phyloP scores from a whole-genome alignment of 2,329 filamentous ascomycete genomes.

The Didymella arachidicola region DNA sequence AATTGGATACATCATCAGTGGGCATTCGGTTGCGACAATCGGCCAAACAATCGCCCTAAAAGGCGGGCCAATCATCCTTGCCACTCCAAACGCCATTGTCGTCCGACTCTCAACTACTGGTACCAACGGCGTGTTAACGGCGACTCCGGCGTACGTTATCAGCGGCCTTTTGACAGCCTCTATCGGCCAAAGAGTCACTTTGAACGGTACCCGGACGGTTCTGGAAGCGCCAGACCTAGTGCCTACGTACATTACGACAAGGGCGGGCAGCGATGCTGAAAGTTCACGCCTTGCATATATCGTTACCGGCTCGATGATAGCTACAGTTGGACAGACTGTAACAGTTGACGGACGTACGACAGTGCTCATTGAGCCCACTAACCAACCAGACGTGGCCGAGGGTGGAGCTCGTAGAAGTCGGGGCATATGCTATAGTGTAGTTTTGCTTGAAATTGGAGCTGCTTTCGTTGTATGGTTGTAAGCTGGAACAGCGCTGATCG shows the following conservation, averaged over 20 bases:
- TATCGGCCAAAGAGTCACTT: background rate
- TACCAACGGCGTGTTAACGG: background rate
- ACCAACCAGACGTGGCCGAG: background rate
- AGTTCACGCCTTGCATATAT: background rate
- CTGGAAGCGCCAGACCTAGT: background rate
- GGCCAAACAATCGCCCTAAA: background rate
- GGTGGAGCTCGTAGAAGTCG: background rate
- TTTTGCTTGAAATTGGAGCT: background rate
- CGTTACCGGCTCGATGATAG: background rate
- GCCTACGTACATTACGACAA: background rate
- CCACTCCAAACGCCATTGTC: background rate
- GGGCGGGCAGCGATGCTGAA: background rate
- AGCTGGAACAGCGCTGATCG: background rate
- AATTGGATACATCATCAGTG: background rate
- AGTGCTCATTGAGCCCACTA: constrained; percentile 16
- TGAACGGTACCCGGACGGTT: background rate
- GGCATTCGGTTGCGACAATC: background rate
- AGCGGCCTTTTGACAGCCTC: background rate
- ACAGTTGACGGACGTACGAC: constrained; percentile 20
- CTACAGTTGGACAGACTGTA: constrained; percentile 25
- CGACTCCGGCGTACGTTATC: background rate
- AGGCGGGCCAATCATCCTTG: background rate
- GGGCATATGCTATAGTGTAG: background rate
- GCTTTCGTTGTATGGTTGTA: background rate
- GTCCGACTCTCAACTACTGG: background rate